Conservation (phyloP, 225 moss, liverwort and hornwort species). For the Climacium dendroides region DNA sequence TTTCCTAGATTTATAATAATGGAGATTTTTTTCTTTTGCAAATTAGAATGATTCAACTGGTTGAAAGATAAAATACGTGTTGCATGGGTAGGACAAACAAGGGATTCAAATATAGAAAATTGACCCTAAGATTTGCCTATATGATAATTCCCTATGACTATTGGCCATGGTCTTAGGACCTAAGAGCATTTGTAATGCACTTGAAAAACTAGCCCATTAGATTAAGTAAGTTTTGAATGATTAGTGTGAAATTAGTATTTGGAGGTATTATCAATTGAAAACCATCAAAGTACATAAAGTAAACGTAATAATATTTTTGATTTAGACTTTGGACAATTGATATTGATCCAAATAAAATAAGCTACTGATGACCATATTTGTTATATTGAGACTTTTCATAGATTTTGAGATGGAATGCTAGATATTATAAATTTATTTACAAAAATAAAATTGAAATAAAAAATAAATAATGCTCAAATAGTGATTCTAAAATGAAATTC, state of each 20-base stretch:
- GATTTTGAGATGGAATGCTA: too few species aligned
- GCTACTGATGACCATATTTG: too few species aligned
- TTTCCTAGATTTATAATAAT: background rate
- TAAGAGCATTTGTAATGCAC: background rate
- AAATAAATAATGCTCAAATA: too few species aligned
- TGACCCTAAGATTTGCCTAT: accelerated
- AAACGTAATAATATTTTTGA: too few species aligned
- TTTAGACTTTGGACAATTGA: background rate
- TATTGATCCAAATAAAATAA: background rate
- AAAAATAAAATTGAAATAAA: too few species aligned
- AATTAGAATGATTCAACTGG: background rate
- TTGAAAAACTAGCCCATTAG: background rate
- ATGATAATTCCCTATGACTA: accelerated
- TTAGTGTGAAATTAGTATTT: background rate
- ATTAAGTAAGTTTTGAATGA: background rate
- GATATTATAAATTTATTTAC: too few species aligned
- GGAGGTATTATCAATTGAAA: background rate
- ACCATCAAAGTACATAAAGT: too few species aligned
- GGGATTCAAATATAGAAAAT: background rate
- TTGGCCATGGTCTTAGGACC: background rate
- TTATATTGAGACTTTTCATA: too few species aligned
- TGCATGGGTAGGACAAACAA: background rate
- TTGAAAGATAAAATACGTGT: background rate
- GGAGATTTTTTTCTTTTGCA: background rate
- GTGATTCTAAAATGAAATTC: too few species aligned